phyloP scores from a whole-genome alignment of 1,284 basidiomycete genomes.

The Cryptococcus sp. region DNA sequence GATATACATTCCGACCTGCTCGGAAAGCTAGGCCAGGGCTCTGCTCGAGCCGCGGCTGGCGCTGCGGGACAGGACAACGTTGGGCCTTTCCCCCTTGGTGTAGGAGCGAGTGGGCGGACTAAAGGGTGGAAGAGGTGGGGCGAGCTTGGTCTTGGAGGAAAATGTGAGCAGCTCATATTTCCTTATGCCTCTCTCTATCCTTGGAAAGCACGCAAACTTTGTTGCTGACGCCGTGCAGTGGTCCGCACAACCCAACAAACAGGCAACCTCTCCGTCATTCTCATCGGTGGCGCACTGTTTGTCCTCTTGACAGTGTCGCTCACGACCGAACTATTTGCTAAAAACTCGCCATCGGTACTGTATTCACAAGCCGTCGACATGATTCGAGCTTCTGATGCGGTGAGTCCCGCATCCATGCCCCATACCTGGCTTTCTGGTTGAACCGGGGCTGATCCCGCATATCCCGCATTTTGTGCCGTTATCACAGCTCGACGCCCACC shows the following conservation, averaged over 20 bases:
- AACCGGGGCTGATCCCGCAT: not conserved
- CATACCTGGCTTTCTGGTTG: not conserved
- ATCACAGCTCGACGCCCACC: conserved; percentile 43
- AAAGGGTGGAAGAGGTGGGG: conserved; percentile 63
- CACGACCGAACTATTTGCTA: conserved; percentile 84
- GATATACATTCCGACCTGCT: conserved; percentile 25
- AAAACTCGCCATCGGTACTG: conserved; percentile 86
- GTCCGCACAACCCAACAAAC: conserved; percentile 74
- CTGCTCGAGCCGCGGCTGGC: conserved; percentile 23
- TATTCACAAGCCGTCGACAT: conserved; percentile 83
- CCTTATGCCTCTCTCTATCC: not conserved
- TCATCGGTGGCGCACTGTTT: conserved; percentile 78
- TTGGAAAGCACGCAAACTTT: no score
- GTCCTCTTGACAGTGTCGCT: conserved; percentile 80
- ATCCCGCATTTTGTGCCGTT: no score
- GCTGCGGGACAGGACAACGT: conserved; percentile 51
- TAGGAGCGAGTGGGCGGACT: conserved; percentile 61
- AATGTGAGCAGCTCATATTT: conserved; percentile 61
- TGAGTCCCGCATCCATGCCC: conserved; percentile 44
- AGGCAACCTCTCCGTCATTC: conserved; percentile 77
- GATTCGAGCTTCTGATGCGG: conserved; percentile 71
- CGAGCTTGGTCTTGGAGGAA: conserved; percentile 75
- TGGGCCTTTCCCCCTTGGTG: conserved; percentile 79
- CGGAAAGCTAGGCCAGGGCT: conserved; percentile 20
- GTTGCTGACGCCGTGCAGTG: conserved; percentile 56